Percentiles rank a stretch among this genome's conserved stretches.
phyloP scores from a whole-genome alignment of 441 rosid species.

The Sinapis alba region DNA sequence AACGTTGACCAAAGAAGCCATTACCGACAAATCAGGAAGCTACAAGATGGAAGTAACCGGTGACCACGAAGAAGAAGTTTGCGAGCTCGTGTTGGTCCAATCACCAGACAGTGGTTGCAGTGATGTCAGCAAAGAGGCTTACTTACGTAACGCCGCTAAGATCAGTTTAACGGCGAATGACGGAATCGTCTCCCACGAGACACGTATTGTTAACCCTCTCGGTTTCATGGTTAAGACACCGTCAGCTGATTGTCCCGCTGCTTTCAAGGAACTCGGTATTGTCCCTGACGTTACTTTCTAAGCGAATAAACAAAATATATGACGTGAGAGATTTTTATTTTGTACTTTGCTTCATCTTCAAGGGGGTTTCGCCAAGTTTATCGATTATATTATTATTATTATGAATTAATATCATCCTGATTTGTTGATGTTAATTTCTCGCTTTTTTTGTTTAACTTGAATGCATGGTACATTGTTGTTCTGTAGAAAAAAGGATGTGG shows the following conservation, averaged over 20 bases:
- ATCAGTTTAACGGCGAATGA: constrained; percentile 47
- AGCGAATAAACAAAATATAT: neutral
- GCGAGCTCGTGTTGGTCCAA: constrained; percentile 44
- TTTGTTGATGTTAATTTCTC: neutral
- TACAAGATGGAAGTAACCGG: constrained; percentile 48
- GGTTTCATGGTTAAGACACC: constrained; percentile 52
- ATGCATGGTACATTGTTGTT: neutral
- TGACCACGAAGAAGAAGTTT: constrained; percentile 59
- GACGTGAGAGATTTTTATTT: constrained; percentile 26
- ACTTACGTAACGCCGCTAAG: constrained; percentile 42
- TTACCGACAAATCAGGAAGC: constrained; percentile 45
- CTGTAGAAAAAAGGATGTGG: neutral
- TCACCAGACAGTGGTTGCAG: constrained; percentile 49
- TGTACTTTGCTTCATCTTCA: constrained; percentile 11
- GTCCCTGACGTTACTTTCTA: constrained; percentile 28
- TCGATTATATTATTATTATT: neutral
- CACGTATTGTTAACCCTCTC: constrained; percentile 52
- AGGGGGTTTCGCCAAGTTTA: neutral
- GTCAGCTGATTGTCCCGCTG: constrained; percentile 44
- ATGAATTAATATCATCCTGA: constrained; percentile 27
- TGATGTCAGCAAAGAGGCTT: constrained; percentile 39
- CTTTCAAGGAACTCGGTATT: constrained; percentile 58
- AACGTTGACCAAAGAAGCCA: constrained; percentile 42
- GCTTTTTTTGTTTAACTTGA: neutral
- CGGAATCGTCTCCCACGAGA: constrained; percentile 45